phyloP scores from a whole-genome alignment of 1,284 basidiomycete genomes.

The Malassezia pachydermatis region DNA sequence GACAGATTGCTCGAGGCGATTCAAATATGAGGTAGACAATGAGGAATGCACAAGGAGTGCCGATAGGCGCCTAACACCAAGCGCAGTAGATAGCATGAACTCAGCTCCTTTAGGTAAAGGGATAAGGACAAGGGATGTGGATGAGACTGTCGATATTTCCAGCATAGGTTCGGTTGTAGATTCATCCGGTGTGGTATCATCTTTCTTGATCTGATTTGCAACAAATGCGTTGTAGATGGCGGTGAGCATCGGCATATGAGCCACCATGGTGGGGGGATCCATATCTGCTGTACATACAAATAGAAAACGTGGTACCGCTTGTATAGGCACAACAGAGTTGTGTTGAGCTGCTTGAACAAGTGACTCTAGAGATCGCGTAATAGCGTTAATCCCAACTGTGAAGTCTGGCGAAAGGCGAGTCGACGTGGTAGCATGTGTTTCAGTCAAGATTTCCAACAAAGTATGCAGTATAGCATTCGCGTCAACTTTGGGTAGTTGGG shows the following conservation, averaged over 20 bases:
- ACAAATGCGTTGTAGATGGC: slow-evolving; percentile 16
- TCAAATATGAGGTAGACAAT: background rate
- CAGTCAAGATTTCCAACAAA: slow-evolving; percentile 10
- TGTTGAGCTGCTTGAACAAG: background rate
- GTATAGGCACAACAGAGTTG: background rate
- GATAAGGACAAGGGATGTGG: slow-evolving; percentile 10
- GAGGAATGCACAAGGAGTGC: slow-evolving; percentile 1
- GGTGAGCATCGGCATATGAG: slow-evolving; percentile 19
- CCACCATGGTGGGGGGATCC: slow-evolving; percentile 9
- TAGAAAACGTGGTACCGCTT: background rate
- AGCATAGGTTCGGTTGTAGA: too few species aligned
- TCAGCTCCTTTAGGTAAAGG: slow-evolving; percentile 16
- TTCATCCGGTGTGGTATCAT: too few species aligned
- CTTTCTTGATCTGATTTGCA: background rate
- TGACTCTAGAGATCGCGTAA: slow-evolving; percentile 9
- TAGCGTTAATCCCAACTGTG: slow-evolving; percentile 14
- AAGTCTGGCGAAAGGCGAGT: background rate
- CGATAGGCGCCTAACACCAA: slow-evolving; percentile 13
- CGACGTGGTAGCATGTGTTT: background rate
- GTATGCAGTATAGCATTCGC: slow-evolving; percentile 16
- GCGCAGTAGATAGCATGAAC: slow-evolving; percentile 13
- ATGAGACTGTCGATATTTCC: too few species aligned
- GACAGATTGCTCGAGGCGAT: background rate
- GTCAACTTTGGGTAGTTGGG: slow-evolving; percentile 12
- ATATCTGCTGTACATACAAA: slow-evolving; percentile 18